Conservation (phyloP, 139 green algal species). For the Tetradesmus lagerheimii region DNA sequence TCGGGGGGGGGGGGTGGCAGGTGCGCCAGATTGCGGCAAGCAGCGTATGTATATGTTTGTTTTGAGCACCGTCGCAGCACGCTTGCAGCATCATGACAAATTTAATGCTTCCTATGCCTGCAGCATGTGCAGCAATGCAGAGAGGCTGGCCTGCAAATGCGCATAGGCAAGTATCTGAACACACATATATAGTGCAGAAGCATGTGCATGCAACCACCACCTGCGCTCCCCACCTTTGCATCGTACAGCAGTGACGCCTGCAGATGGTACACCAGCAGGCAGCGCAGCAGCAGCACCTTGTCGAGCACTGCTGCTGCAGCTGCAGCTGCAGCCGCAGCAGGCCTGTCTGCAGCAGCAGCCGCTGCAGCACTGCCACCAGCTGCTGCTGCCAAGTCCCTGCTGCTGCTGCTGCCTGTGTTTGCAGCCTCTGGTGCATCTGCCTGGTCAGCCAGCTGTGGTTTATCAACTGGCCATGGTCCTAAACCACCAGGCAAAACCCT, state of each 20-base stretch:
- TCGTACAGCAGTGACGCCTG: conserved; percentile 69
- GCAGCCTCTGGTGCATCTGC: neutral
- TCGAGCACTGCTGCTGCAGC: neutral
- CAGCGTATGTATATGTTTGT: too few species aligned
- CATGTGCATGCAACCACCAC: too few species aligned
- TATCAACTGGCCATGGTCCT: conserved; percentile 23
- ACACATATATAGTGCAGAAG: neutral
- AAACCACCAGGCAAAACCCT: neutral
- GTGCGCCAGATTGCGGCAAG: too few species aligned
- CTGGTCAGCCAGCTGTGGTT: neutral
- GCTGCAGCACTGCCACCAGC: neutral
- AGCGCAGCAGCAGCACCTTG: conserved; percentile 56
- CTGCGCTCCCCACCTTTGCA: neutral
- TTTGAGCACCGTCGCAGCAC: too few species aligned
- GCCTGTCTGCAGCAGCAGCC: conserved; percentile 46
- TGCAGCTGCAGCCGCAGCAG: conserved; percentile 43
- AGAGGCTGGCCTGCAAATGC: too few species aligned
- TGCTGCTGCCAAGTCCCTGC: neutral
- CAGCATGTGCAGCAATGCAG: too few species aligned
- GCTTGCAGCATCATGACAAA: too few species aligned
- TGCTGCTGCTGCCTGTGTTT: neutral
- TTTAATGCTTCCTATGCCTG: too few species aligned
- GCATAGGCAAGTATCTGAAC: neutral
- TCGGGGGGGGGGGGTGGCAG: too few species aligned
- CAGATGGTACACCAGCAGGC: conserved; percentile 68